Evolutionary conservation across 73 alveolate genomes (phyloP).

Genomic region (Symbiodinium natans): DNA sequence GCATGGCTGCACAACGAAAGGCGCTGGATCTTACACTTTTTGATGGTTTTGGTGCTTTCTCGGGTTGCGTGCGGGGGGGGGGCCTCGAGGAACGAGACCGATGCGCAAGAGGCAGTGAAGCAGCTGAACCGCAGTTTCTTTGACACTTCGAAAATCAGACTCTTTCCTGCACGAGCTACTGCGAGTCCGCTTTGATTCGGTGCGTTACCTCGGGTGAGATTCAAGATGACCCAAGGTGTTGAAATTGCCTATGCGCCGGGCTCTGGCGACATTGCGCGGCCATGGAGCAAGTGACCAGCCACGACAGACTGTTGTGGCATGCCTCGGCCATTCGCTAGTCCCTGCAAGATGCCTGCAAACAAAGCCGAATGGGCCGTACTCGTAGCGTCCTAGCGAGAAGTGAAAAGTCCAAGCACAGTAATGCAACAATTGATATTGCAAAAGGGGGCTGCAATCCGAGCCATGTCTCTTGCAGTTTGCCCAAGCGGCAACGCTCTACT

Average conservation of each 20-base stretch:
- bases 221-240: constrained; percentile 1
- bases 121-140: constrained; percentile 97
- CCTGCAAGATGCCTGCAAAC: too few relatives aligned
- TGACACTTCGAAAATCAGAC: constrained; percentile 96
- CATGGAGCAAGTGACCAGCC: constrained; percentile 78
- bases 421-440: too few relatives aligned
- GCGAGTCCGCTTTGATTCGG: background rate
- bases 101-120: constrained; percentile 97
- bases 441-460: too few relatives aligned
- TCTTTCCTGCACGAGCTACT: background rate
- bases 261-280: constrained; percentile 59
- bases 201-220: background rate
- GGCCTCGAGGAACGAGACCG: constrained; percentile 87
- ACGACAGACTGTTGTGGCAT: too few relatives aligned
- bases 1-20: background rate
- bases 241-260: constrained; percentile 77
- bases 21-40: background rate
- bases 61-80: background rate
- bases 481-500: too few relatives aligned
- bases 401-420: too few relatives aligned
- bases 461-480: too few relatives aligned
- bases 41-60: background rate
- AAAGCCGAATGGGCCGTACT: too few relatives aligned
- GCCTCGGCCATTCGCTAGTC: too few relatives aligned
- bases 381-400: too few relatives aligned